Conservation (phyloP, 805 yeast genomes). For the Ogataea dorogensis region DNA sequence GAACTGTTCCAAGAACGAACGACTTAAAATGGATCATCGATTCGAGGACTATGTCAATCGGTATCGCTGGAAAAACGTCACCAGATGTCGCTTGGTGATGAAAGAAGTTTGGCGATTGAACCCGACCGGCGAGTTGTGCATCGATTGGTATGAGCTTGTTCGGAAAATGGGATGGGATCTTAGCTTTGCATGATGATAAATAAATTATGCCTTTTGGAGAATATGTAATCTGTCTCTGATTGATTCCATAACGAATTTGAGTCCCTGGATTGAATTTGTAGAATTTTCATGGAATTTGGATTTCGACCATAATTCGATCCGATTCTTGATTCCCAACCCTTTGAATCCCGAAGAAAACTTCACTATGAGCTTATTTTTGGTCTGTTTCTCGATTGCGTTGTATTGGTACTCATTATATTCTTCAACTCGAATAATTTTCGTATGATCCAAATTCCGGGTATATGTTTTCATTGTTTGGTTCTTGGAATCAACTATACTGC, state of each 20-base stretch:
- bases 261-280: conserved; percentile 64
- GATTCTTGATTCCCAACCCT: conserved; percentile 58
- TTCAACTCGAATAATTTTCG: conserved; percentile 71
- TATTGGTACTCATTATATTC: conserved; percentile 62
- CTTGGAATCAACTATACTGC: conserved; percentile 66
- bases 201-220: conserved; percentile 6
- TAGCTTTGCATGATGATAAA: conserved; percentile 57
- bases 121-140: conserved; percentile 53
- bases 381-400: conserved; percentile 31
- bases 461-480: conserved; percentile 58
- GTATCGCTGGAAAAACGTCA: conserved; percentile 67
- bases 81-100: conserved; percentile 43
- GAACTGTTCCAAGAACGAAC: conserved; percentile 55
- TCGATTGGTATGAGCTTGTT: conserved; percentile 73
- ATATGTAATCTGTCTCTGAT: conserved; percentile 24
- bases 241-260: conserved; percentile 70
- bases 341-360: conserved; percentile 70
- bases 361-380: conserved; percentile 51
- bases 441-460: conserved; percentile 82
- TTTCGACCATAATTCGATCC: conserved; percentile 82
- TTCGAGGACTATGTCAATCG: conserved; percentile 56
- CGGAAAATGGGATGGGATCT: conserved; percentile 73
- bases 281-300: conserved; percentile 67
- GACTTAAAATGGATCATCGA: conserved; percentile 49
- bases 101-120: conserved; percentile 49